A percentile compares a stretch with the other conserved stretches of the same genome.
These are phyloP conservation scores for Coprinopsis sp. DNA, from an alignment of 768 basidiomycete species.

Conservation along the genomic window DNA sequence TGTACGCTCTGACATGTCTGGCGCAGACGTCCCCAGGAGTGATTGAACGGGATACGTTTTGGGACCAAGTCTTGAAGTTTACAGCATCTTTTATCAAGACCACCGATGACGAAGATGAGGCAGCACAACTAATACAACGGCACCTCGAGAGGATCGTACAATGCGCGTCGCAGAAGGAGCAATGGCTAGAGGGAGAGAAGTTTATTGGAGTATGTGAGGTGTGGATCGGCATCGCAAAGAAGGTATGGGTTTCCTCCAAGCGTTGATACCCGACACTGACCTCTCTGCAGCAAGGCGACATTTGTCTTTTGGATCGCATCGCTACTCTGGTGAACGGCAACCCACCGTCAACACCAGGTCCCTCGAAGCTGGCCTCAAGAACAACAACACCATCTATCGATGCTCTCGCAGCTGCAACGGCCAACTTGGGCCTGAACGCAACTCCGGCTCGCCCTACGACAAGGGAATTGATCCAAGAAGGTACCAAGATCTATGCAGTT, in stretches of 20 bases:
- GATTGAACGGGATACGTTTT: slow-evolving; percentile 52
- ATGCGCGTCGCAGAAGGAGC: slow-evolving; percentile 27
- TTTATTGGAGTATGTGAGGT: slow-evolving; percentile 68
- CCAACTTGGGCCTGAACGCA: neutral
- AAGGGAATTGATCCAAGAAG: slow-evolving; percentile 25
- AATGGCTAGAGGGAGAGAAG: slow-evolving; percentile 45
- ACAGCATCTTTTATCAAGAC: slow-evolving; percentile 40
- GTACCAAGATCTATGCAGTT: slow-evolving; percentile 35
- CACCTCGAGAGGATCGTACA: slow-evolving; percentile 42
- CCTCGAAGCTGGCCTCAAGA: too few relatives aligned
- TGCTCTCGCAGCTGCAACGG: too few relatives aligned
- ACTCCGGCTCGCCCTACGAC: neutral
- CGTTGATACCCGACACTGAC: neutral
- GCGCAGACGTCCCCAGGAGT: slow-evolving; percentile 43
- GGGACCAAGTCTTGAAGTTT: slow-evolving; percentile 63
- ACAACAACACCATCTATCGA: too few relatives aligned
- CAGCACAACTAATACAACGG: slow-evolving; percentile 33
- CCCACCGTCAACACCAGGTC: too few relatives aligned
- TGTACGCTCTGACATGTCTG: slow-evolving; percentile 44
- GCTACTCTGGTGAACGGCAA: too few relatives aligned
- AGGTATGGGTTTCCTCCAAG: slow-evolving; percentile 34
- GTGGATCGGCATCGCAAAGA: slow-evolving; percentile 64
- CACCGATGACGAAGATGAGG: slow-evolving; percentile 25
- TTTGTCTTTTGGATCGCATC: slow-evolving; percentile 45
- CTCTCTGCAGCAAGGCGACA: slow-evolving; percentile 40